These are phyloP conservation scores for Parafenestella ontariensis DNA, from an alignment of 2,329 filamentous ascomycete species.

Conservation along the genomic window DNA sequence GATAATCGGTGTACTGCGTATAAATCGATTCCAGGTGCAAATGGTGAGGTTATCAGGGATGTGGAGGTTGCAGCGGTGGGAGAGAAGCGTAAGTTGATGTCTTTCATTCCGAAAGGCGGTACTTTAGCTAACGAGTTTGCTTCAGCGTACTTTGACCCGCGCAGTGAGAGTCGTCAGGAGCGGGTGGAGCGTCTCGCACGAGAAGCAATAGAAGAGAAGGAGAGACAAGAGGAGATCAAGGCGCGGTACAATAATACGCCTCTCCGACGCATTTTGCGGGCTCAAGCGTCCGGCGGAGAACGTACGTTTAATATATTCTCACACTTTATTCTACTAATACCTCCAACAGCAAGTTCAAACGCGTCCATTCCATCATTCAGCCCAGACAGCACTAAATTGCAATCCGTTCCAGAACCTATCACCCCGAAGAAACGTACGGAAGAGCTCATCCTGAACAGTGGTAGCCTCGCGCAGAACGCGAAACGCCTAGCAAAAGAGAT, in stretches of 20 bases:
- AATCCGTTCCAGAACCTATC: neutral
- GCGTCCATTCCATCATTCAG: neutral
- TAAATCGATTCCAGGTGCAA: slow-evolving; percentile 2
- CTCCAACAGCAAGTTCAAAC: neutral
- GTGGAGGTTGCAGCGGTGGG: neutral
- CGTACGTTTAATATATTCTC: neutral
- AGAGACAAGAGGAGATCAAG: slow-evolving; percentile 8
- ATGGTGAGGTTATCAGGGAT: neutral
- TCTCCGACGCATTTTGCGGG: slow-evolving; percentile 12
- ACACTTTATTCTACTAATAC: neutral
- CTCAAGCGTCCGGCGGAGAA: neutral
- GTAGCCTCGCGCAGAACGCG: neutral
- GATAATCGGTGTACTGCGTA: slow-evolving; percentile 17
- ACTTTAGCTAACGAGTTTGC: too few species aligned
- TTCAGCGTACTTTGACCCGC: slow-evolving; percentile 13
- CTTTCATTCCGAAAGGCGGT: neutral
- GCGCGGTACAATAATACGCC: slow-evolving; percentile 19
- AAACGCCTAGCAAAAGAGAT: neutral
- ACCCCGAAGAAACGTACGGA: neutral
- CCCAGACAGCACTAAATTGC: neutral
- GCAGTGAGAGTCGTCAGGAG: slow-evolving; percentile 13
- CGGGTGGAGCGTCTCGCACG: neutral
- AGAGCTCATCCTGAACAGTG: neutral
- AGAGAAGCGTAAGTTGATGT: slow-evolving; percentile 10
- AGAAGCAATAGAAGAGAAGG: slow-evolving; percentile 3